Evolutionary conservation across 169 alveolate species (phyloP).

Genomic region (Babesia ovata): DNA sequence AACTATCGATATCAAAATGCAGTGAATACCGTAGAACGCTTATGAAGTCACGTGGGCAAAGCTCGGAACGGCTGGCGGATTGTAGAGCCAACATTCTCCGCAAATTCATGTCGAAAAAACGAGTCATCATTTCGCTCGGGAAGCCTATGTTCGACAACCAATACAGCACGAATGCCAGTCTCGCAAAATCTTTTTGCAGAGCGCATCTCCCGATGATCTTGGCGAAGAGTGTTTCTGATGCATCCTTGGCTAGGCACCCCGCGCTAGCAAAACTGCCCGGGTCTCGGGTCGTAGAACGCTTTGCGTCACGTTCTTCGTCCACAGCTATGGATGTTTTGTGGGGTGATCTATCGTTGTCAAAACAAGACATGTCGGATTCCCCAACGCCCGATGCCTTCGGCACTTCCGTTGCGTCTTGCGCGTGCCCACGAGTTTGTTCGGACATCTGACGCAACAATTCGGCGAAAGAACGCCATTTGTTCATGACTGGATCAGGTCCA

Average conservation of each 20-base stretch:
- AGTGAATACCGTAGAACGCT: constrained; percentile 16
- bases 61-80: not conserved
- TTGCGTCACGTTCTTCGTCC: not conserved
- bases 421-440: not conserved
- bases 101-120: constrained; percentile 7
- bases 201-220: constrained; percentile 1
- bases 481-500: constrained; percentile 19
- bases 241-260: constrained; percentile 13
- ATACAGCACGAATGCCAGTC: constrained; percentile 23
- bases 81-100: constrained; percentile 10
- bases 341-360: not conserved
- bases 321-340: not conserved
- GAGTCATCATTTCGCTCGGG: not conserved
- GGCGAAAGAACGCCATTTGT: constrained; percentile 26
- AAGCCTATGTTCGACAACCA: constrained; percentile 15
- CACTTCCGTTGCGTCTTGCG: no score
- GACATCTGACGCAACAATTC: not conserved
- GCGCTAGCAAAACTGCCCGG: not conserved
- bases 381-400: not conserved
- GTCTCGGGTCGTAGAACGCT: not conserved
- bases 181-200: constrained; percentile 20
- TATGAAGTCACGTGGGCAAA: constrained; percentile 22
- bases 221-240: constrained; percentile 30
- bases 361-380: not conserved
- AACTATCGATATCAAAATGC: not conserved